Conservation (phyloP, 164 flowering plant species). For the Dillenia suffruticosa region DNA sequence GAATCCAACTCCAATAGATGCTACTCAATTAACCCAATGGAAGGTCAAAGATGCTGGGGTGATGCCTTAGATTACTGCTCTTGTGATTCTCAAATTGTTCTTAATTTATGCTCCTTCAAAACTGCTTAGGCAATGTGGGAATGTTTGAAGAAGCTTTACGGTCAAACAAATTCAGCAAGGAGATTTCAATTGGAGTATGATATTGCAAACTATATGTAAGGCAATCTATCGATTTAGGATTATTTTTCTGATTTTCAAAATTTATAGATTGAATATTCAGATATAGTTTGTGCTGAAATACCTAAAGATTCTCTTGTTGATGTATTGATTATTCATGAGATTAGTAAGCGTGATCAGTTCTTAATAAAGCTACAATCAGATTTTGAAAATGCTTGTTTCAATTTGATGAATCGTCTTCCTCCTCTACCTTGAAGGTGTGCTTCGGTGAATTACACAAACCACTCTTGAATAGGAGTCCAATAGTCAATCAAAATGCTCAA, state of each 20-base stretch:
- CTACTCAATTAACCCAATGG: background rate
- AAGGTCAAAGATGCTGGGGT: background rate
- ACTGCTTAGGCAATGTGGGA: slow-evolving; percentile 2
- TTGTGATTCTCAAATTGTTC: background rate
- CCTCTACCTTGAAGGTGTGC: background rate
- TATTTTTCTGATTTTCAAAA: slow-evolving; percentile 2
- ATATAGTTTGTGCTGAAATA: background rate
- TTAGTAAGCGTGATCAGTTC: slow-evolving; percentile 1
- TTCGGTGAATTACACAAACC: background rate
- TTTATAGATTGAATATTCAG: slow-evolving; percentile 3
- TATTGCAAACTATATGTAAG: background rate
- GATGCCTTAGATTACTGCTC: background rate
- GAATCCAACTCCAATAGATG: background rate
- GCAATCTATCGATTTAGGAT: background rate
- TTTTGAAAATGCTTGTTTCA: background rate
- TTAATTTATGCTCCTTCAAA: background rate
- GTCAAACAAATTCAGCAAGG: background rate
- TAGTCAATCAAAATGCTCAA: no score
- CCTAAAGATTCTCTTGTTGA: background rate
- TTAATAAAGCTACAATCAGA: background rate
- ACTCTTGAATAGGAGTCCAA: background rate
- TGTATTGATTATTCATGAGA: background rate
- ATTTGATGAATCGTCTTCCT: slow-evolving; percentile 1
- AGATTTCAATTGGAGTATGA: background rate
- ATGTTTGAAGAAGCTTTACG: background rate